phyloP scores from a whole-genome alignment of 2,329 filamentous ascomycete genomes.

The Lachnellula subtilissima region DNA sequence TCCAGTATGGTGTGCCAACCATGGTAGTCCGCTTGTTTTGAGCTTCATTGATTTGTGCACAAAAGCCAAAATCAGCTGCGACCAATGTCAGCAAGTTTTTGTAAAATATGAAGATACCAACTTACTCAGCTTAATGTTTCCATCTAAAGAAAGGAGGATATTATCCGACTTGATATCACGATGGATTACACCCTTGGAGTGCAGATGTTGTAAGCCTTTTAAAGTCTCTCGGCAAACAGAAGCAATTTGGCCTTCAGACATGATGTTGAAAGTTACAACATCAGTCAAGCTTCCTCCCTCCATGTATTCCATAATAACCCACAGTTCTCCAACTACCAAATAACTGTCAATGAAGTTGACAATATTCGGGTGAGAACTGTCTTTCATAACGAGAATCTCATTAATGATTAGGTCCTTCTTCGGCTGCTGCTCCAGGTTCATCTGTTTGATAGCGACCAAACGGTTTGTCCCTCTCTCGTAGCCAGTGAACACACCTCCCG shows the following conservation, averaged over 20 bases:
- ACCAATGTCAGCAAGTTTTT: constrained; percentile 30
- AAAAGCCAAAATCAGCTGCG: constrained; percentile 94
- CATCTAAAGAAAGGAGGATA: constrained; percentile 86
- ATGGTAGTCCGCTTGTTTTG: constrained; percentile 98
- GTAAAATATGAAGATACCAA: constrained; percentile 14
- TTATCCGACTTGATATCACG: constrained; percentile 99
- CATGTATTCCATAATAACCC: constrained; percentile 99
- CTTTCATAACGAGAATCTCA: constrained; percentile 98
- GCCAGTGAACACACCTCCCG: constrained; percentile 90
- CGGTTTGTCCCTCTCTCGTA: constrained; percentile 79
- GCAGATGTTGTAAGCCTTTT: constrained; percentile 86
- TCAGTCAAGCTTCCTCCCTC: constrained; percentile 96
- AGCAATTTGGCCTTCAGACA: constrained; percentile 96
- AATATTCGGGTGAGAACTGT: constrained; percentile 96
- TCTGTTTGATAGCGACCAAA: constrained; percentile 97
- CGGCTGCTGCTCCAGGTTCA: constrained; percentile 97
- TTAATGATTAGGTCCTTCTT: constrained; percentile 99
- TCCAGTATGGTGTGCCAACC: constrained; percentile 99
- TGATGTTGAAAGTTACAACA: constrained; percentile 98
- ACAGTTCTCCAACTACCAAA: constrained; percentile 81
- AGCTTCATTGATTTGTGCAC: constrained; percentile 94
- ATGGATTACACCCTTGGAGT: constrained; percentile 97
- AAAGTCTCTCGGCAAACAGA: constrained; percentile 92
- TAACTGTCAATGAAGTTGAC: constrained; percentile 99
- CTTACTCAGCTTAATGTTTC: constrained; percentile 95